phyloP scores from a whole-genome alignment of 1,139 yeast genomes.

The Candida sojae region DNA sequence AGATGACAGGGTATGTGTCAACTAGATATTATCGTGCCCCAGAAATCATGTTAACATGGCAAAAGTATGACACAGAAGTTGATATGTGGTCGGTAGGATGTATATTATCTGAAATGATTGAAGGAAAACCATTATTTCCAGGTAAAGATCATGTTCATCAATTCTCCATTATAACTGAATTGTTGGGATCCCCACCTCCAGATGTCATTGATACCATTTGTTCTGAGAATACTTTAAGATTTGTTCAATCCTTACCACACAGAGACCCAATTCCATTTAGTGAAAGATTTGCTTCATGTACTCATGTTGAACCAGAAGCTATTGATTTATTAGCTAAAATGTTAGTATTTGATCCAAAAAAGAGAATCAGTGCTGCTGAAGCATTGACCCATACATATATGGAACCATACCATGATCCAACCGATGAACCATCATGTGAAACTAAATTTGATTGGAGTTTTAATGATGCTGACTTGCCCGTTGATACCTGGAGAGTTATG shows the following conservation, averaged over 20 bases:
- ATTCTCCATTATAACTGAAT: slow-evolving; percentile 92
- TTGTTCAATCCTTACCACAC: slow-evolving; percentile 91
- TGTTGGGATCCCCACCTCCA: slow-evolving; percentile 93
- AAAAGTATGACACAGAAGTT: slow-evolving; percentile 96
- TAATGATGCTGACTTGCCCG: slow-evolving; percentile 96
- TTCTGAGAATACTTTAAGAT: slow-evolving; percentile 90
- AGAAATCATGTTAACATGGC: slow-evolving; percentile 99
- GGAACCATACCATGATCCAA: slow-evolving; percentile 97
- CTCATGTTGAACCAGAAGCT: slow-evolving; percentile 88
- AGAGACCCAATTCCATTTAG: slow-evolving; percentile 88
- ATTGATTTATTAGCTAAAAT: slow-evolving; percentile 84
- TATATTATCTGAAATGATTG: slow-evolving; percentile 97
- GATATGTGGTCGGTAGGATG: slow-evolving; percentile 99
- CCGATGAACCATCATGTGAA: slow-evolving; percentile 95
- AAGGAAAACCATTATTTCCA: slow-evolving; percentile 97
- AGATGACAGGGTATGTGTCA: slow-evolving; percentile 98
- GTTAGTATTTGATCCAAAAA: slow-evolving; percentile 93
- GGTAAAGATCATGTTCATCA: slow-evolving; percentile 99
- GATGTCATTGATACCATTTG: slow-evolving; percentile 96
- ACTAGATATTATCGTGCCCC: slow-evolving; percentile 98
- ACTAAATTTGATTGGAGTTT: slow-evolving; percentile 97
- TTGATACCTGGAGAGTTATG: slow-evolving; percentile 98
- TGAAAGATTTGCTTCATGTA: slow-evolving; percentile 66
- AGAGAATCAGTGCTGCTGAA: slow-evolving; percentile 89
- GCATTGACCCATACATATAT: slow-evolving; percentile 90